phyloP scores from a whole-genome alignment of 129 eudicot species.

The Chrysanthemum makinoi region DNA sequence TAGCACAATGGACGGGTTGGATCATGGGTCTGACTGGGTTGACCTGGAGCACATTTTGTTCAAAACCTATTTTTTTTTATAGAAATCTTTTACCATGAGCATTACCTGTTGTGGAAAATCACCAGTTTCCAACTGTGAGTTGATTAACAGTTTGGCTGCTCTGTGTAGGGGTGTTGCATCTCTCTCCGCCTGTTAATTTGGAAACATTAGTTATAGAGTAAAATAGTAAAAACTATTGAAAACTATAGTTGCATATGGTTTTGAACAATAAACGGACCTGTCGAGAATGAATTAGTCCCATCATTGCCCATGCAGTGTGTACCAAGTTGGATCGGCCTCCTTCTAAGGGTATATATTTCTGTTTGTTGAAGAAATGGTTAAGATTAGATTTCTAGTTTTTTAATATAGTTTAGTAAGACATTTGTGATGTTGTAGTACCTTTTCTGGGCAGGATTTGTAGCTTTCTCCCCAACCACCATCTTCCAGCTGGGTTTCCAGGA shows the following conservation, averaged over 20 bases:
- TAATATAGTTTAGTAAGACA: too few species aligned
- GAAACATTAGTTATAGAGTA: neutral
- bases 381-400: too few species aligned
- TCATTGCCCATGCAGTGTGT: constrained; percentile 85
- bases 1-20: neutral
- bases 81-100: neutral
- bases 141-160: constrained; percentile 69
- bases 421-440: constrained; percentile 55
- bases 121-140: constrained; percentile 72
- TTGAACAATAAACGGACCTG: constrained; percentile 44
- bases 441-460: constrained; percentile 71
- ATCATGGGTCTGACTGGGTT: neutral
- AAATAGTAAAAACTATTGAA: too few species aligned
- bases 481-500: constrained; percentile 46
- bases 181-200: constrained; percentile 57
- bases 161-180: constrained; percentile 65
- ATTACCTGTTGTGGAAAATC: constrained; percentile 87
- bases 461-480: constrained; percentile 99
- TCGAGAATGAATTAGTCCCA: constrained; percentile 64
- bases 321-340: constrained; percentile 64
- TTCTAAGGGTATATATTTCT: constrained; percentile 65
- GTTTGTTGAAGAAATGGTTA: constrained; percentile 19
- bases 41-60: neutral
- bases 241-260: too few species aligned
- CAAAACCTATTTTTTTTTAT: neutral